Percentiles rank a stretch among this genome's conserved stretches.
Conservation (phyloP, 2,329 filamentous ascomycete species). For the Ophiostoma ulmi region DNA sequence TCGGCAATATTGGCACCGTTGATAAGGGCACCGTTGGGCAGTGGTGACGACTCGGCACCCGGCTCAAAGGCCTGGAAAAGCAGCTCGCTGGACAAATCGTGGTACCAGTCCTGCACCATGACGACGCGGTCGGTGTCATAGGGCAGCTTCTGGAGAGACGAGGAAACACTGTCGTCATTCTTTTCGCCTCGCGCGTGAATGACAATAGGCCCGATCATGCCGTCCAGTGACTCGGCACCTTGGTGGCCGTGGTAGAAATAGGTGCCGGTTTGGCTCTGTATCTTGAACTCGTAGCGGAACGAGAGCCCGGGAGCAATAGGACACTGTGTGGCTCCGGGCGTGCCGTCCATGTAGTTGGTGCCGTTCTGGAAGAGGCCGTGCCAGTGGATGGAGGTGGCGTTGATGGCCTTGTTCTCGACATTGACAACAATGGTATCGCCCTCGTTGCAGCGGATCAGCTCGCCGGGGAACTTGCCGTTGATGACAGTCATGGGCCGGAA, state of each 20-base stretch:
- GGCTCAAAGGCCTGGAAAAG: constrained; percentile 50
- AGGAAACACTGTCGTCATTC: background rate
- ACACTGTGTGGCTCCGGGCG: constrained; percentile 56
- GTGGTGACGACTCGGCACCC: constrained; percentile 53
- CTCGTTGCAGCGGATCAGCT: constrained; percentile 66
- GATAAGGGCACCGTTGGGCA: constrained; percentile 64
- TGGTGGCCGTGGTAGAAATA: constrained; percentile 73
- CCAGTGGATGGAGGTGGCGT: constrained; percentile 61
- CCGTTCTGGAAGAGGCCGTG: constrained; percentile 72
- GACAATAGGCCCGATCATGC: constrained; percentile 54
- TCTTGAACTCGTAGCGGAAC: constrained; percentile 48
- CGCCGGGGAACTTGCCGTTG: constrained; percentile 70
- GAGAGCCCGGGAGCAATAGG: constrained; percentile 52
- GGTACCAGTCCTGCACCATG: constrained; percentile 67
- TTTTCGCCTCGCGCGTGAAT: constrained; percentile 54
- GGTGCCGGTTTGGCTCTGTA: constrained; percentile 34
- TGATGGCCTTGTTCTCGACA: constrained; percentile 57
- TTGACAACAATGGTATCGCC: constrained; percentile 67
- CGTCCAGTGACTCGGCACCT: constrained; percentile 64
- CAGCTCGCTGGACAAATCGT: constrained; percentile 47
- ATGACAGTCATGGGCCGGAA: constrained; percentile 61
- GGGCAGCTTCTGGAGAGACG: constrained; percentile 41
- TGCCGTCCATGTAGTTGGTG: constrained; percentile 65
- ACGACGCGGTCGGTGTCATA: constrained; percentile 61
- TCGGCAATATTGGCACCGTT: constrained; percentile 54